Evolutionary conservation across 2,329 filamentous ascomycete species (phyloP).

Genomic region (Sordariomycetes sp.): DNA sequence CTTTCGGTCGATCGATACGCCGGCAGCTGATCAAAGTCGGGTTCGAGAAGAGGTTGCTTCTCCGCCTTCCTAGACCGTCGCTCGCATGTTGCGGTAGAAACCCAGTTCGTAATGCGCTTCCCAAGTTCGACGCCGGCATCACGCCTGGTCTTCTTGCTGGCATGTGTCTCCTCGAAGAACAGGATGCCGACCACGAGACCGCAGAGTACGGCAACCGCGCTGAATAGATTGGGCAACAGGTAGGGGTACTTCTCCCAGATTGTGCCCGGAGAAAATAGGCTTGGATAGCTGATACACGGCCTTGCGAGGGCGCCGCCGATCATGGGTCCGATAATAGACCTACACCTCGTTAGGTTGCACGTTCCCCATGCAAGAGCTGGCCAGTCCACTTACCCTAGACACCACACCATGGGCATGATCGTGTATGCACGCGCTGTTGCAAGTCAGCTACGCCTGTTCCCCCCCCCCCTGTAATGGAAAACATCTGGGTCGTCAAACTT

Average conservation of each 20-base stretch:
- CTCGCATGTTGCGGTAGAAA: constrained; percentile 21
- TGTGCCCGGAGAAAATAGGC: constrained; percentile 58
- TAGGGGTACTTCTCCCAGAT: constrained; percentile 86
- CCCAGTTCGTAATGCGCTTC: constrained; percentile 49
- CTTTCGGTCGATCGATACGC: constrained; percentile 55
- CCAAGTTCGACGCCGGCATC: constrained; percentile 73
- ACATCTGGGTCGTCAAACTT: constrained; percentile 21
- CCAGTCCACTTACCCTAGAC: constrained; percentile 57
- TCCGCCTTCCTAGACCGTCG: constrained; percentile 31
- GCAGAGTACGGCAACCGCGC: constrained; percentile 63
- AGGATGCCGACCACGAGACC: constrained; percentile 71
- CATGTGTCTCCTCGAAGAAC: constrained; percentile 91
- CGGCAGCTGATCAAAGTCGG: constrained; percentile 47
- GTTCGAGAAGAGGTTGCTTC: constrained; percentile 47
- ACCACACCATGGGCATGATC: constrained; percentile 98
- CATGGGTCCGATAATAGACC: constrained; percentile 83
- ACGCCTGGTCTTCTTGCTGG: constrained; percentile 62
- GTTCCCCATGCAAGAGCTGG: background rate
- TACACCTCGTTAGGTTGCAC: constrained; percentile 24
- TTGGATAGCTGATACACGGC: constrained; percentile 74
- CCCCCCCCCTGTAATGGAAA: constrained; percentile 12
- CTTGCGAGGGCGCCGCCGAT: constrained; percentile 84
- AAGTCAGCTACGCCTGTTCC: background rate
- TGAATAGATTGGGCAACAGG: constrained; percentile 85
- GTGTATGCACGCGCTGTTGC: constrained; percentile 74